Percentiles rank a stretch among this genome's conserved stretches.
phyloP scores from a whole-genome alignment of 345 rosid species.

The Bretschneidera sinensis region DNA sequence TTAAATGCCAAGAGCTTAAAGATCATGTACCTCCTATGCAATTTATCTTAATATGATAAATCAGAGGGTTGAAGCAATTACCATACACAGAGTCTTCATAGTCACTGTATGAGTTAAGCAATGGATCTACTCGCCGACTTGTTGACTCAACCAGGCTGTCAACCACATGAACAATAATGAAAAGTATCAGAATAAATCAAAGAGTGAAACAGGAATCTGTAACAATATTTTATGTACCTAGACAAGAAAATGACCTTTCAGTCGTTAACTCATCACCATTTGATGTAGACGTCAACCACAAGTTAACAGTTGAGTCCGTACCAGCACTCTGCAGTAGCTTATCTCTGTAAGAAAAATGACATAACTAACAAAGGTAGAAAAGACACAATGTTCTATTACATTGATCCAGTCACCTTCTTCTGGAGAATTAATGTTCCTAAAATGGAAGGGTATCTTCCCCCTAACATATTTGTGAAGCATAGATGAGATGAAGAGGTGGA shows the following conservation, averaged over 20 bases:
- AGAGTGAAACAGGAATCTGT: conserved; percentile 1
- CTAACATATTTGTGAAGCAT: not conserved
- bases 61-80: conserved; percentile 22
- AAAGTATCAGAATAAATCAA: conserved; percentile 8
- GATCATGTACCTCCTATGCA: too few species aligned
- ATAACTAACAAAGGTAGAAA: not conserved
- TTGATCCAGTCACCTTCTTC: not conserved
- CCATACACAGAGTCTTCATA: conserved; percentile 92
- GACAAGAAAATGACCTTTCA: conserved; percentile 42
- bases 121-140: conserved; percentile 31
- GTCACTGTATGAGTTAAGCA: conserved; percentile 68
- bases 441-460: conserved; percentile 1
- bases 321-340: conserved; percentile 74
- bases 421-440: not conserved
- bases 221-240: not conserved
- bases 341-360: conserved; percentile 10
- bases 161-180: not conserved
- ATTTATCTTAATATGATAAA: too few species aligned
- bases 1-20: too few species aligned
- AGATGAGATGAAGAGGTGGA: conserved; percentile 10
- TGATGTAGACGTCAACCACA: conserved; percentile 69
- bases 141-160: conserved; percentile 39
- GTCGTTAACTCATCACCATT: conserved; percentile 33
- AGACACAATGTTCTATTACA: not conserved
- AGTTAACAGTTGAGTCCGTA: conserved; percentile 78